Evolutionary conservation across 805 yeast genomes (phyloP).

Genomic region (Barnettozyma californica): DNA sequence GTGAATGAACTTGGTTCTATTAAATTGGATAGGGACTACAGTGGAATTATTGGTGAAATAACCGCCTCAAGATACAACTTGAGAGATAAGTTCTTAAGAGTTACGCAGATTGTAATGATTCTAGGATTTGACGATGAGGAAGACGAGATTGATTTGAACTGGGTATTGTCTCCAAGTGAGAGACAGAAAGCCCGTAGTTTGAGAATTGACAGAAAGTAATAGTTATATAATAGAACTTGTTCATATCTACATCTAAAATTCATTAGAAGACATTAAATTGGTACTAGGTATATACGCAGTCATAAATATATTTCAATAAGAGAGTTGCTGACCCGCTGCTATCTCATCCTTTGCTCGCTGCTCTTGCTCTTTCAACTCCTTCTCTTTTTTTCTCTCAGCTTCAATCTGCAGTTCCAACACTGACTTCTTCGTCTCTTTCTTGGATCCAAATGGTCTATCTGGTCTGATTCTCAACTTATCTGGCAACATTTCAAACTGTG

Average conservation of each 20-base stretch:
- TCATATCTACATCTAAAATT: not conserved
- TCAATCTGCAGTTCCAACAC: conserved; percentile 25
- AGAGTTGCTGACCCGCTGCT: not conserved
- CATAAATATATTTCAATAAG: not conserved
- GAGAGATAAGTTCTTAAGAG: conserved; percentile 71
- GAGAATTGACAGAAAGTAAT: conserved; percentile 36
- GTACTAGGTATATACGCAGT: not conserved
- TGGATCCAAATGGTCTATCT: conserved; percentile 23
- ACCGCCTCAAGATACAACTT: conserved; percentile 69
- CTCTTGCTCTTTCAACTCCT: conserved; percentile 16
- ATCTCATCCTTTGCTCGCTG: not conserved
- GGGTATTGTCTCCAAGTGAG: conserved; percentile 80
- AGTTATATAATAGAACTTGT: not conserved
- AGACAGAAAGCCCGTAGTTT: conserved; percentile 55
- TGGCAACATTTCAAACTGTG: conserved; percentile 56
- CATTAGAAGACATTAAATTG: not conserved
- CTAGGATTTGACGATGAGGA: conserved; percentile 77
- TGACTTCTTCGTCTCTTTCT: conserved; percentile 15
- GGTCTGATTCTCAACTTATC: conserved; percentile 33
- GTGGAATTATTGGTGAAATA: conserved; percentile 65
- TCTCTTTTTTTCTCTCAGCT: conserved; percentile 19
- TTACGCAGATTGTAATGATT: conserved; percentile 79
- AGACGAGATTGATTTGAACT: conserved; percentile 45
- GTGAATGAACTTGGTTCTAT: conserved; percentile 82
- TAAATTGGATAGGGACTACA: conserved; percentile 75